These are phyloP conservation scores for Penicillium polonicum DNA, from an alignment of 2,329 filamentous ascomycete genomes.

Conservation along the genomic window DNA sequence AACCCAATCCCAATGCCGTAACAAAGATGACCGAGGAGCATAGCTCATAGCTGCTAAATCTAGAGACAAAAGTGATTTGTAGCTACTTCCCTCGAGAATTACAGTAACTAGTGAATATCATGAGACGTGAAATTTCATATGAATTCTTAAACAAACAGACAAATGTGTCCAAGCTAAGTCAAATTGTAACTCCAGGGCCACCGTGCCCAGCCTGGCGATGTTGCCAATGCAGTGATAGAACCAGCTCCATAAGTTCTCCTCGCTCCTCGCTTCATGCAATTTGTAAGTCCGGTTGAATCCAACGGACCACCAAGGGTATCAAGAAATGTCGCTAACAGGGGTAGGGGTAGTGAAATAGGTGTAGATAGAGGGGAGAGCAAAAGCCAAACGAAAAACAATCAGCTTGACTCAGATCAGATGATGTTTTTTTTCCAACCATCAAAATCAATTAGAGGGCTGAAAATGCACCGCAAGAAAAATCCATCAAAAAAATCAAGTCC, in stretches of 20 bases:
- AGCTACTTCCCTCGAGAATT: not conserved
- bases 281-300: not conserved
- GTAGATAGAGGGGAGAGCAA: not conserved
- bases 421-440: not conserved
- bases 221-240: slow-evolving; percentile 1
- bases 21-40: not conserved
- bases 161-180: not conserved
- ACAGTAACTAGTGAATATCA: not conserved
- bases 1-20: not conserved
- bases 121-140: not conserved
- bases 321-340: slow-evolving; percentile 7
- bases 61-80: too few relatives aligned
- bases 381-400: not conserved
- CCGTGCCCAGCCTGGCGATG: not conserved
- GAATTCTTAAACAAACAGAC: not conserved
- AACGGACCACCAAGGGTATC: slow-evolving; percentile 10
- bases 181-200: not conserved
- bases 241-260: not conserved
- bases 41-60: not conserved
- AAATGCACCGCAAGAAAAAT: not conserved
- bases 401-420: not conserved
- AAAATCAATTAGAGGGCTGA: not conserved
- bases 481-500: not conserved
- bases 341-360: not conserved
- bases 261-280: slow-evolving; percentile 6